Base-by-base conservation (phyloP, 2,329 filamentous ascomycete species). In the Exophiala phaeomuriformis region DNA sequence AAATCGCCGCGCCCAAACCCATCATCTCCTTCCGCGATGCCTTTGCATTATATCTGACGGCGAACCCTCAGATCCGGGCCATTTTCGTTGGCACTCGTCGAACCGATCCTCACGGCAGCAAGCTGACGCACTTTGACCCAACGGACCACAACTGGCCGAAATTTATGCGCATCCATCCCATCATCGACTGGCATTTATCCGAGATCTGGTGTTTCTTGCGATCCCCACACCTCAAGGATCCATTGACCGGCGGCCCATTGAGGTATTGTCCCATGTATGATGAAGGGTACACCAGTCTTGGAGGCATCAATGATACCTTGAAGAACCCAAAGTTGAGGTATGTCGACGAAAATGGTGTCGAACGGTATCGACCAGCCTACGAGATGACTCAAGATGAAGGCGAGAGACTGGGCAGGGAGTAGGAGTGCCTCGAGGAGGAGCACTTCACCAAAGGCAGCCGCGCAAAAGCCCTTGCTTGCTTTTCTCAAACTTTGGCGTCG, bases 171-270 rank as follows among this genome's bases (percentile, higher is more conserved):
- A 78, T 97, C 56, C 90, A 98, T 70, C 91, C 93, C 0, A 87
- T 98, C 6, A 90, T 98, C 66, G 93, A 98, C 71, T 98, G 93
- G 93, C 88, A 93, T 68, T 95, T 96, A 69, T 81, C 82, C 7
- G 91, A 97, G 69, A 91, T 97, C 50, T 97, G 93, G 93, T 82
- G 84, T 12, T 90, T 94, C 66, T 76, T 88, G 77, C 66, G 64
- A 46, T 48, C 43, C 85, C 60, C 60, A 31, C 83, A 86, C 64
- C 73, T 97, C 31, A 77, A 82, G 1, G 83, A 57, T 37, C 41
- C 57, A n/a, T 43, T 49, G 12, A 48, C 40, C 7, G 54, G 56
- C n/a, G 47, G 46, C 1, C 46, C 55, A 3, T 39, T 97, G 30
- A 83, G 84, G 3, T 98, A 95, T 67, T 97, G 93, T 69, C 72